Percentiles rank a stretch among this genome's conserved stretches.
Evolutionary conservation across 1,139 yeast species (phyloP).

Genomic region (Insectozyma bohioensis): DNA sequence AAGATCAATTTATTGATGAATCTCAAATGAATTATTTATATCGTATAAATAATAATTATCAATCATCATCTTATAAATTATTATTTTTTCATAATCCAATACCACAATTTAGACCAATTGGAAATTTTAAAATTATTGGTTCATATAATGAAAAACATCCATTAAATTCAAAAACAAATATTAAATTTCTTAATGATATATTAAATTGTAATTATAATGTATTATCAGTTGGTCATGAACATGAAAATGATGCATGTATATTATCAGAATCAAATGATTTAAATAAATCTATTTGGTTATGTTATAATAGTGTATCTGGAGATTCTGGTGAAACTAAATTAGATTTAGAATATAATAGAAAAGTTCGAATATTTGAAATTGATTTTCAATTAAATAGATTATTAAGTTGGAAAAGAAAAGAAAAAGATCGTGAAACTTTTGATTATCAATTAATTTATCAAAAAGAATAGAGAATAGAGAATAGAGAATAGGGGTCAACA

Average conservation of each 20-base stretch:
- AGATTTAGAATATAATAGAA: constrained; percentile 27
- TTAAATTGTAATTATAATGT: constrained; percentile 40
- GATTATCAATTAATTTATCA: constrained; percentile 36
- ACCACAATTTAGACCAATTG: constrained; percentile 51
- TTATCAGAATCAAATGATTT: constrained; percentile 17
- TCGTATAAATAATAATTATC: constrained; percentile 18
- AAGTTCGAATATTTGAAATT: constrained; percentile 37
- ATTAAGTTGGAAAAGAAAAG: constrained; percentile 42
- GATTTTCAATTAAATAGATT: constrained; percentile 25
- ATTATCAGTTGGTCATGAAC: constrained; percentile 55
- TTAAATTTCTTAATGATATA: constrained; percentile 36
- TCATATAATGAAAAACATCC: constrained; percentile 46
- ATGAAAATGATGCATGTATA: constrained; percentile 55
- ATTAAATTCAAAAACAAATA: constrained; percentile 33
- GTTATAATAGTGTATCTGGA: constrained; percentile 42
- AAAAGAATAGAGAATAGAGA: too few species aligned
- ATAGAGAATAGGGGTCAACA: too few species aligned
- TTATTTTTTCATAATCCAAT: constrained; percentile 54
- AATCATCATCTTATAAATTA: constrained; percentile 25
- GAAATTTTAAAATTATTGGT: constrained; percentile 50
- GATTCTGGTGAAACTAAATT: constrained; percentile 33
- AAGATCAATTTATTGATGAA: constrained; percentile 26
- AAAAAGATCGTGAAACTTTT: constrained; percentile 25
- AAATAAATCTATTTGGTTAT: constrained; percentile 33
- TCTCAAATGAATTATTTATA: constrained; percentile 33